Base-by-base conservation (phyloP, 2,329 filamentous ascomycete species). In the Scytalidium lignicola region DNA sequence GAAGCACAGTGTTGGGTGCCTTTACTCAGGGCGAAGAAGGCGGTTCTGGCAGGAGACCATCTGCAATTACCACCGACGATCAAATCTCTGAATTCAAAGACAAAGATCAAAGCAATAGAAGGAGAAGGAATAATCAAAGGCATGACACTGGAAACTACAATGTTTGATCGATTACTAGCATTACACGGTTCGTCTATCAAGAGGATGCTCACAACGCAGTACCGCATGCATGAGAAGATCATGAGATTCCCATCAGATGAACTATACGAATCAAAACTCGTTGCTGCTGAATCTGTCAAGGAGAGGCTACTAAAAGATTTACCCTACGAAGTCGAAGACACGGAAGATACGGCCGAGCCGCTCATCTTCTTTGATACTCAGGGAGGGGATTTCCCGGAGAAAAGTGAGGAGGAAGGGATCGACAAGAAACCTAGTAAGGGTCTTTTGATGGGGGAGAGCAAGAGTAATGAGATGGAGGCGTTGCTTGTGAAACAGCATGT, bases 1-100 rank as follows among this genome's bases (percentile, higher is more conserved):
- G 93, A 99, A 69, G 91, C 93, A 1, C 92, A 97, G 67, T 96
- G 91, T 70, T 99, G 93, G 93, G 91, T 97, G 46, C 85, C 93
- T 10, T 70, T 99, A 43, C 70, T 96, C 21, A 78, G 81, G 39
- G 89, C 89, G 0, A 81, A 75, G 57, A 97, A 96, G 71, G 84
- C 90, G 8, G 85, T 99, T 8, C 84, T 95, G 54, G 93, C 93
- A 1, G 93, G 93, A 43, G 93, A 99, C 64, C 93, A 97, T 67
- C 72, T 97, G 47, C 93, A 99, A 68, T 73, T 99, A 47, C 91
- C 92, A 18, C 93, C 93, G 13, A 97, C 92, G 0, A 90, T 99
- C 68, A 97, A 96, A 68, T 91, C 87, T 2, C 70, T 82, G 9
- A 84, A 82, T 58, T 72, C 70, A 15, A 79, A 78, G 60, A 62